A percentile compares a stretch with the other conserved stretches of the same genome.
phyloP scores from a whole-genome alignment of 208 protist species.

The Trypanosoma rangeli region DNA sequence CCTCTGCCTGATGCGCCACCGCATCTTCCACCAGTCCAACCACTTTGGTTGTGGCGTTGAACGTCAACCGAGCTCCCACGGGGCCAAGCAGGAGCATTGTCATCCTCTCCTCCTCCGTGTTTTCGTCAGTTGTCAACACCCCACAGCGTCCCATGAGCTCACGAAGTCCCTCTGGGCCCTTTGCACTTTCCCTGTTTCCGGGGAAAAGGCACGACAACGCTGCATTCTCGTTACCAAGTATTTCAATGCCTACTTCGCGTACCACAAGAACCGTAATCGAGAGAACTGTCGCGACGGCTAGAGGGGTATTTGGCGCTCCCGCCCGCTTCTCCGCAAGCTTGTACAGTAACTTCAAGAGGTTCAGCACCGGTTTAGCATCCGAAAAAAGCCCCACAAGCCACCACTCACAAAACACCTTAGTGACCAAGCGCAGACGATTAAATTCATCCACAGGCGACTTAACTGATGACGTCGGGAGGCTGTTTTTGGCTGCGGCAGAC shows the following conservation, averaged over 20 bases:
- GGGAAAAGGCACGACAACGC: conserved; percentile 2
- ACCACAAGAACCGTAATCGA: conserved; percentile 21
- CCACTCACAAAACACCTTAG: conserved; percentile 29
- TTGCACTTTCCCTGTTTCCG: not conserved
- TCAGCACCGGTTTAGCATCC: conserved; percentile 20
- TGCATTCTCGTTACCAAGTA: conserved; percentile 18
- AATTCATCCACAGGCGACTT: conserved; percentile 24
- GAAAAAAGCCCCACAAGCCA: conserved; percentile 32
- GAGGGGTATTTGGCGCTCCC: not conserved
- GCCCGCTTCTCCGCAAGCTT: conserved; percentile 8
- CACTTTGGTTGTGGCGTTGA: conserved; percentile 17
- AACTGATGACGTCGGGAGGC: not conserved
- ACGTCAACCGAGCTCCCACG: conserved; percentile 8
- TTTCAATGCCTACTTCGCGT: conserved; percentile 31
- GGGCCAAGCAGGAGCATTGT: conserved; percentile 19
- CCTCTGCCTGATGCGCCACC: conserved; percentile 11
- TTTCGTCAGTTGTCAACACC: not conserved
- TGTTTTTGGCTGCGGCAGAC: not conserved
- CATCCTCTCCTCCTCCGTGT: not conserved
- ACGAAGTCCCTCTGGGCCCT: not conserved
- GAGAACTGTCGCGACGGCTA: conserved; percentile 11
- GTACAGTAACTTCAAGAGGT: conserved; percentile 17
- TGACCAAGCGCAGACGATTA: conserved; percentile 23
- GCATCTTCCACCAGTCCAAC: conserved; percentile 9
- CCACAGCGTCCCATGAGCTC: conserved; percentile 14